These are phyloP conservation scores for Apiotrichum porosum DNA, from an alignment of 1,284 basidiomycete species.

Conservation along the genomic window DNA sequence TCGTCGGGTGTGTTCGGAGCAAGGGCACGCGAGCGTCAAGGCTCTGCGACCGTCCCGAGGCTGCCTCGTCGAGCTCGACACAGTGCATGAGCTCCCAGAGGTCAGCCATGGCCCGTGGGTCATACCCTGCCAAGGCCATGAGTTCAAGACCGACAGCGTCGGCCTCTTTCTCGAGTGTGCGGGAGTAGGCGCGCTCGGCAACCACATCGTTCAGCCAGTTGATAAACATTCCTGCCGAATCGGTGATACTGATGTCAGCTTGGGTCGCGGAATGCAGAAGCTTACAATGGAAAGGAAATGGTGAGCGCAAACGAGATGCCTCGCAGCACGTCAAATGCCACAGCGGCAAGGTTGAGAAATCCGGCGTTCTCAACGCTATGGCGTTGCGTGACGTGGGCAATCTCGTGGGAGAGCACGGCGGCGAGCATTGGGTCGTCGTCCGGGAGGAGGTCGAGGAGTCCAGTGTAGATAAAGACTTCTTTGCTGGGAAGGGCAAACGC, in stretches of 20 bases:
- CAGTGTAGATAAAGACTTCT: slow-evolving; percentile 54
- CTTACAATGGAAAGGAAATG: slow-evolving; percentile 51
- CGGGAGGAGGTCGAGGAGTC: slow-evolving; percentile 49
- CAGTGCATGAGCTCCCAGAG: slow-evolving; percentile 53
- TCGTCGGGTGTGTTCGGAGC: slow-evolving; percentile 53
- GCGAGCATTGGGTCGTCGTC: slow-evolving; percentile 52
- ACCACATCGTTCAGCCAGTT: slow-evolving; percentile 53
- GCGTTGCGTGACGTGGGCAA: slow-evolving; percentile 52
- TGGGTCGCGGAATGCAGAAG: background rate
- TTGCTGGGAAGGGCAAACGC: slow-evolving; percentile 54
- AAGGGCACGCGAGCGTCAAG: slow-evolving; percentile 46
- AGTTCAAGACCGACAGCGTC: slow-evolving; percentile 53
- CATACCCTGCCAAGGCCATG: slow-evolving; percentile 52
- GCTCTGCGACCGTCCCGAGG: slow-evolving; percentile 28
- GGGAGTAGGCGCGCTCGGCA: slow-evolving; percentile 52
- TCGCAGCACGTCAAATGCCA: slow-evolving; percentile 53
- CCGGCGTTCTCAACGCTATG: slow-evolving; percentile 54
- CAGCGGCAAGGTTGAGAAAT: slow-evolving; percentile 51
- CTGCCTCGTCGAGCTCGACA: slow-evolving; percentile 49
- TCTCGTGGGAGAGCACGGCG: slow-evolving; percentile 52
- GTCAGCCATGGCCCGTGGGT: slow-evolving; percentile 50
- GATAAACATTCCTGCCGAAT: slow-evolving; percentile 50
- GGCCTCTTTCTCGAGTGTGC: slow-evolving; percentile 54
- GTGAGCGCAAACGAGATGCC: slow-evolving; percentile 53
- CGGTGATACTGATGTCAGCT: slow-evolving; percentile 45